These are phyloP conservation scores for Pseudopithomyces chartarum DNA, from an alignment of 2,329 filamentous ascomycete genomes.

Conservation along the genomic window DNA sequence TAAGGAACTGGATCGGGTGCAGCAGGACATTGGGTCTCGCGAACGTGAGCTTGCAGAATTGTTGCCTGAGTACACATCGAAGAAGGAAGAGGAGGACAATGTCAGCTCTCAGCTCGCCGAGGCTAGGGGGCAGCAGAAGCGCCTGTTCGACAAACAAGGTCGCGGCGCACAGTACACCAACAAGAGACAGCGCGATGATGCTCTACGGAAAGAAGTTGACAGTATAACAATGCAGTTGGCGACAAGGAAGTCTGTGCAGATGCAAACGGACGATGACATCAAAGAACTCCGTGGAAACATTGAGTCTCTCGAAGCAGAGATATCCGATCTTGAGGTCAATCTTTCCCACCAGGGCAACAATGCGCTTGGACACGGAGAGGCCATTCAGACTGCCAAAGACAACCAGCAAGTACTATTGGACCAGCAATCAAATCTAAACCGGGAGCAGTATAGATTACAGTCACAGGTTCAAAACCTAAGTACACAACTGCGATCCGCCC, in stretches of 20 bases:
- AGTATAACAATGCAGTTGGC: conserved; percentile 78
- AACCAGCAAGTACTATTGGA: conserved; percentile 79
- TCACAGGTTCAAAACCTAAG: conserved; percentile 76
- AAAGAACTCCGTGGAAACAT: conserved; percentile 73
- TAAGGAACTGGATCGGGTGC: conserved; percentile 72
- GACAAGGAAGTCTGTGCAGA: conserved; percentile 80
- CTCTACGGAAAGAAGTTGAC: conserved; percentile 77
- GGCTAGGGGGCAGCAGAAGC: conserved; percentile 74
- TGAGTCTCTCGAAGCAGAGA: conserved; percentile 71
- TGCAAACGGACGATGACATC: conserved; percentile 85
- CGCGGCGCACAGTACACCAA: conserved; percentile 85
- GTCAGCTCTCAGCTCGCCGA: conserved; percentile 74
- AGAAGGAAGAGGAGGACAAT: conserved; percentile 73
- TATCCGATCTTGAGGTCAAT: conserved; percentile 69
- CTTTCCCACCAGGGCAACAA: conserved; percentile 81
- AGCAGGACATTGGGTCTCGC: conserved; percentile 73
- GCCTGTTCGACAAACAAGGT: conserved; percentile 90
- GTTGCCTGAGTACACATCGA: conserved; percentile 75
- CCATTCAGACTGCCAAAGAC: conserved; percentile 78
- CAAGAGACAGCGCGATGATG: conserved; percentile 86
- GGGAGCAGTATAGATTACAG: conserved; percentile 86
- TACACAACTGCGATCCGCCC: conserved; percentile 76
- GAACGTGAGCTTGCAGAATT: conserved; percentile 76
- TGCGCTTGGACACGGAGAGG: conserved; percentile 72
- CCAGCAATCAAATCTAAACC: conserved; percentile 82